Base-by-base conservation (phyloP, 441 rosid species). In the Aquilaria agallochum region DNA sequence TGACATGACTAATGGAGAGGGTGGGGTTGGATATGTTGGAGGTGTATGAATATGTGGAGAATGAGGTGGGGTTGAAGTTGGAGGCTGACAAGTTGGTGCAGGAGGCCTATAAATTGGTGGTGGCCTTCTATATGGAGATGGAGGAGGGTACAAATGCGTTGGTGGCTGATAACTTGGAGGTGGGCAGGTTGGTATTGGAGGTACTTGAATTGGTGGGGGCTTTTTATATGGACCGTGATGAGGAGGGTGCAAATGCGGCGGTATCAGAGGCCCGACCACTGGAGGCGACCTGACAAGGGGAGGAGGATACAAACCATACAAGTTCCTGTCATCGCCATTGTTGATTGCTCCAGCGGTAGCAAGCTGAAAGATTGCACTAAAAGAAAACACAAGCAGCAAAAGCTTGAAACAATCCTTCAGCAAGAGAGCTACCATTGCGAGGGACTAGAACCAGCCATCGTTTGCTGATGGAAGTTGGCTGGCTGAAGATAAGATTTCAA, bases 1-100 rank as follows among this genome's bases (percentile, higher is more conserved):
- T 20, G 27, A 20, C 27, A 30, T 20, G 54, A 4, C 57, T 54
- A 42, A 53, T 8, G 6, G 5, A 31, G 5, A 11, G 5, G 5
- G 27, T n/a, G 68, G 55, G 45, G 64, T 58, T 11, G 7, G 54
- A 52, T 30, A 13, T 8, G 59, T 5, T 20, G 48, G 59, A 55
- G 69, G 60, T 32, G 14, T 1, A 50, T 2, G 56, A 54, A 20
- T 20, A 20, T 20, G 27, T 20, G 27, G 27, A 20, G 27, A 20
- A 20, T 20, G 27, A 20, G 27, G 27, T 20, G 27, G 27, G 27
- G 27, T 20, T 20, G 27, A 20, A 20, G 27, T 20, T 20, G 20
- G 20, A 15, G 1, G 20, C 20, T 20, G 20, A 20, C 15, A 36
- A 53, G 55, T 36, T 40, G 53, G 65, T 36, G 65, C 20, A 46